A percentile compares a stretch with the other conserved stretches of the same genome.
phyloP scores from a whole-genome alignment of 306 rosid genomes.

The Cicer pinnatifidum region DNA sequence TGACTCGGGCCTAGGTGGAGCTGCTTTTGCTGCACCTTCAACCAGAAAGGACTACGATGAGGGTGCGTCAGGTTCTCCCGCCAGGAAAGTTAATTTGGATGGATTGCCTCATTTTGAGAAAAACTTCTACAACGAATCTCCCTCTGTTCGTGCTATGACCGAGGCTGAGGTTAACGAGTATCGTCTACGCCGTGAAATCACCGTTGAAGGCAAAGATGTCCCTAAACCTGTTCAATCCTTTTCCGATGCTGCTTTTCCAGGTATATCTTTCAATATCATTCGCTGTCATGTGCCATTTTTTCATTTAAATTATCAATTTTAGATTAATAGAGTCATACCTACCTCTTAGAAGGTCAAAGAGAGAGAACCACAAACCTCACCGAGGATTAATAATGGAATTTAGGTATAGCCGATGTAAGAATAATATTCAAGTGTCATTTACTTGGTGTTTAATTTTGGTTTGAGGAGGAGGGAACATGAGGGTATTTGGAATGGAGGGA shows the following conservation, averaged over 20 bases:
- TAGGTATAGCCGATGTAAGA: background rate
- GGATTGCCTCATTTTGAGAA: constrained; percentile 94
- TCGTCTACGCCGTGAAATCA: constrained; percentile 74
- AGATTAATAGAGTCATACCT: too few relatives aligned
- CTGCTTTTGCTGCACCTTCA: constrained; percentile 46
- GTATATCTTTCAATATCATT: constrained; percentile 38
- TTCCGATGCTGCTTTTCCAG: constrained; percentile 86
- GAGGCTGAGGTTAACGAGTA: constrained; percentile 82
- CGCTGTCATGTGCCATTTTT: background rate
- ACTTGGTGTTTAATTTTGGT: background rate
- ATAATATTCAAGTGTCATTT: background rate
- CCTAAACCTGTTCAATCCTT: constrained; percentile 94
- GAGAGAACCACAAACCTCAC: too few relatives aligned
- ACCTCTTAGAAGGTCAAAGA: too few relatives aligned
- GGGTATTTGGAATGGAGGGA: background rate
- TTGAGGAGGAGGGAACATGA: background rate
- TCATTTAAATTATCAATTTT: too few relatives aligned
- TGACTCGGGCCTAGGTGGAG: constrained; percentile 79
- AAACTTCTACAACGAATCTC: constrained; percentile 79
- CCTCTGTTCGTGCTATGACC: constrained; percentile 78
- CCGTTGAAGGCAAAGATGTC: constrained; percentile 91
- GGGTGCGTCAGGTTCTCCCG: constrained; percentile 61
- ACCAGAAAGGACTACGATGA: constrained; percentile 63
- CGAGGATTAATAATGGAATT: background rate
- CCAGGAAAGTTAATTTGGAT: constrained; percentile 76